phyloP scores from a whole-genome alignment of 345 rosid genomes.

The Lagerstroemia speciosa region DNA sequence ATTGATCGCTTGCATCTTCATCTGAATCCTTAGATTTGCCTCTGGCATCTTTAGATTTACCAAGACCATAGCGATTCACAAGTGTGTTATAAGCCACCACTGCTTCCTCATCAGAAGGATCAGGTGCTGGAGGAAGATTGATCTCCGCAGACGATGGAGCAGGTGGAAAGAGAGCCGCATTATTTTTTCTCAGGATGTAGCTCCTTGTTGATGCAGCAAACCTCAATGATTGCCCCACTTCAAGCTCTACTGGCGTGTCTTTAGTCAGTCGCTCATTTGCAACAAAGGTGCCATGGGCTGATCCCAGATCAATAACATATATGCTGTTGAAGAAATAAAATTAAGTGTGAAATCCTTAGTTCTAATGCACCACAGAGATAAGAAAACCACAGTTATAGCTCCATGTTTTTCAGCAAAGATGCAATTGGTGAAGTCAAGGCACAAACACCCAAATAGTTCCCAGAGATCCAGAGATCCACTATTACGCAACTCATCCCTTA shows the following conservation, averaged over 20 bases:
- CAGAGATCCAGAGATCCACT: neutral
- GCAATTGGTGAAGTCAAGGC: neutral
- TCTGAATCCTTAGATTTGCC: constrained; percentile 18
- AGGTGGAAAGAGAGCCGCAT: constrained; percentile 69
- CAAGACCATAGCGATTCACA: constrained; percentile 64
- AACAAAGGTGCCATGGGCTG: constrained; percentile 81
- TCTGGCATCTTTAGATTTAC: constrained; percentile 23
- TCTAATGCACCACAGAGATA: neutral
- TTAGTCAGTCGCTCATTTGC: constrained; percentile 80
- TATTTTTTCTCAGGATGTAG: constrained; percentile 71
- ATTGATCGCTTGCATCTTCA: constrained; percentile 19
- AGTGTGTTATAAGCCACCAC: constrained; percentile 77
- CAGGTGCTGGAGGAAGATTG: constrained; percentile 63
- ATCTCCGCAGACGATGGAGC: constrained; percentile 55
- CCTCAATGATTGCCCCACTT: constrained; percentile 72
- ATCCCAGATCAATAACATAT: constrained; percentile 69
- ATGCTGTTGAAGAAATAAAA: constrained; percentile 30
- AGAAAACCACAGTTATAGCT: neutral
- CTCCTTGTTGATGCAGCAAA: constrained; percentile 90
- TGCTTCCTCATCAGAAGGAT: constrained; percentile 79
- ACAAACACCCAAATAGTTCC: neutral
- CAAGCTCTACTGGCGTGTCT: constrained; percentile 61
- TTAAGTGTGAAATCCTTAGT: neutral
- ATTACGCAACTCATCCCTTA: neutral
- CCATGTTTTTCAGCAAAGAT: neutral